Percentiles rank a stretch among this genome's conserved stretches.
phyloP scores from a whole-genome alignment of 495 filamentous ascomycete species.

The Trichoderma gamsii region DNA sequence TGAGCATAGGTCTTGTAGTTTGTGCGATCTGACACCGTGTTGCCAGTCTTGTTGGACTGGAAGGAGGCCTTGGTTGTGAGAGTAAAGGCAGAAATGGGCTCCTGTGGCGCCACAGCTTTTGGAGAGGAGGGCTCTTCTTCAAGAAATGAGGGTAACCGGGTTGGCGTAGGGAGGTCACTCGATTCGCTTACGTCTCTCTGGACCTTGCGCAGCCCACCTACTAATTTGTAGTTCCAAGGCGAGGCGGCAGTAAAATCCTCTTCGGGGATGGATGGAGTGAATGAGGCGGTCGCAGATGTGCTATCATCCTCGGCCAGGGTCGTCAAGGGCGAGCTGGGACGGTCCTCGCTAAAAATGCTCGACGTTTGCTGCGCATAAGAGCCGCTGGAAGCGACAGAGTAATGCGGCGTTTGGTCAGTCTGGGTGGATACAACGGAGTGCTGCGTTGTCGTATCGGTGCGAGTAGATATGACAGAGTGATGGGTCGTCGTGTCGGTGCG shows the following conservation, averaged over 20 bases:
- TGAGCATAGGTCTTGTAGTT: conserved; percentile 50
- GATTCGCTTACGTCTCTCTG: conserved; percentile 20
- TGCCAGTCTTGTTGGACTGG: conserved; percentile 34
- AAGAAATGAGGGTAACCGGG: background rate
- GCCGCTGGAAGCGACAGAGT: conserved; percentile 32
- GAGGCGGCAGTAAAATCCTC: conserved; percentile 39
- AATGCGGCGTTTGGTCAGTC: conserved; percentile 25
- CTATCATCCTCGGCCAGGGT: conserved; percentile 36
- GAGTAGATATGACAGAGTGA: conserved; percentile 31
- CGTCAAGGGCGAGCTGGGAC: conserved; percentile 40
- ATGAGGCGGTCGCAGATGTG: conserved; percentile 31
- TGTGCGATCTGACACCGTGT: conserved; percentile 43
- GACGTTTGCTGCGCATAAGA: conserved; percentile 42
- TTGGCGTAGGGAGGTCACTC: background rate
- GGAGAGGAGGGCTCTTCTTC: background rate
- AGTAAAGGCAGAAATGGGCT: conserved; percentile 18
- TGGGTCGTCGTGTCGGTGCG: conserved; percentile 25
- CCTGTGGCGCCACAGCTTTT: conserved; percentile 15
- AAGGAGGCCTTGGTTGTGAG: conserved; percentile 43
- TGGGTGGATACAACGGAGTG: conserved; percentile 24
- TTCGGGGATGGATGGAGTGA: conserved; percentile 28
- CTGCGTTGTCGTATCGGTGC: conserved; percentile 5
- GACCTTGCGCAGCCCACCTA: conserved; percentile 51
- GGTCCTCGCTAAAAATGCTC: conserved; percentile 40
- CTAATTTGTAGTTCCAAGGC: conserved; percentile 49